These are phyloP conservation scores for Trypanosoma platydactyli DNA, from an alignment of 208 protist species.

Conservation along the genomic window DNA sequence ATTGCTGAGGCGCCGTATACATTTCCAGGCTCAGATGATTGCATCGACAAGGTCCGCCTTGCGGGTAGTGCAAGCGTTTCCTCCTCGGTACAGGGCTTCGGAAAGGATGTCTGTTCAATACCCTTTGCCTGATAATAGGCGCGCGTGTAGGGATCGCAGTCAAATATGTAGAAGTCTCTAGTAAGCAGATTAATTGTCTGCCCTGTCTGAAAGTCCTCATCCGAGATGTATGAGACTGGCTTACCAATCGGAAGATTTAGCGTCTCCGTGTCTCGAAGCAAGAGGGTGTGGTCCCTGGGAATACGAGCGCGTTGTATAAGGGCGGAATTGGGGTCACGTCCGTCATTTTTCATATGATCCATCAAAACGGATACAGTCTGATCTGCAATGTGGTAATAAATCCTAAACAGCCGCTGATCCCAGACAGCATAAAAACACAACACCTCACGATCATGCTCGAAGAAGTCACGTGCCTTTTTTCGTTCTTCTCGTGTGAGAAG, in stretches of 20 bases:
- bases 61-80: constrained; percentile 18
- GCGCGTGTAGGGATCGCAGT: constrained; percentile 93
- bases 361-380: constrained; percentile 94
- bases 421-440: constrained; percentile 95
- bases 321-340: constrained; percentile 91
- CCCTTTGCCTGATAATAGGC: constrained; percentile 75
- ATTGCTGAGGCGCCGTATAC: constrained; percentile 61
- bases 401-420: constrained; percentile 91
- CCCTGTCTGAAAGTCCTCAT: constrained; percentile 86
- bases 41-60: constrained; percentile 23
- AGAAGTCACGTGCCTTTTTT: constrained; percentile 79
- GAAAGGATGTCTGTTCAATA: constrained; percentile 31
- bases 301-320: constrained; percentile 90
- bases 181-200: constrained; percentile 76
- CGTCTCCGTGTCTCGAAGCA: constrained; percentile 59
- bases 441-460: constrained; percentile 94
- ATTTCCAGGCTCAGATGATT: constrained; percentile 6
- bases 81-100: constrained; percentile 44
- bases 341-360: constrained; percentile 88
- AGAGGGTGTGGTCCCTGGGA: constrained; percentile 55
- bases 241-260: constrained; percentile 53
- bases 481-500: constrained; percentile 84
- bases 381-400: constrained; percentile 96
- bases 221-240: constrained; percentile 49
- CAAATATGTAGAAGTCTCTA: constrained; percentile 88